Base-by-base conservation (phyloP, 257 asterid genomes). In the Ocimum tenuiflorum region DNA sequence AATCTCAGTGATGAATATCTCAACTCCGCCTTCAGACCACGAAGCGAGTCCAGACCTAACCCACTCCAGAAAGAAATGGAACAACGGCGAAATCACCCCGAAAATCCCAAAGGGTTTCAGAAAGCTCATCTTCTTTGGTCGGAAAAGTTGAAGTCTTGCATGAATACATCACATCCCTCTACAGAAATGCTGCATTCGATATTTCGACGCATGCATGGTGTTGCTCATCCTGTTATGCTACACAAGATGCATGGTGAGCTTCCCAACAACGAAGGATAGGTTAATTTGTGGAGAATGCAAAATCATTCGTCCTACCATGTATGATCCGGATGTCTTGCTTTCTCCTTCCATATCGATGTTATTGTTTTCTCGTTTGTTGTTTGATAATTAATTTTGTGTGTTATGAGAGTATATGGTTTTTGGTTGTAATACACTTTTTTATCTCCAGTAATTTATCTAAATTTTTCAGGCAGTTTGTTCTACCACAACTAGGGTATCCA, bases 11-110 rank as follows among this genome's bases (percentile, higher is more conserved):
- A 33, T 73, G 68, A 62, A 68, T 49, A 73, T 73, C 65, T 72
- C 89, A 18, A 85, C 86, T 60, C 87, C 91, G 12, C 85, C 88
- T 3, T 74, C 65, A 35, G 38, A 66, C 7, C 20, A 45, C 7
- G 89, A 85, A 78, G 43, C 70, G 54, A 78, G 58, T 64, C n/a
- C n/a, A n/a, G 91, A 83, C 46, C 45, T 14, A 18, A 67, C 7
- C 36, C 79, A 79, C 51, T 62, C 82, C 12, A 72, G 94, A 63
- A 86, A 81, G 80, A 88, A 88, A 80, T 88, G 96, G 96, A 79
- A 60, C 55, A 74, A 67, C 2, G 85, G 82, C 12, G 95, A 84
- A 78, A 74, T 54, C 79, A 75, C 87, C 35, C 83, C 89, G 13
- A 86, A 78, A 74, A 63, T 77, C 60, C 70, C 91, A 4, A 86